phyloP scores from a whole-genome alignment of 805 yeast genomes.

The Candida schatavii region DNA sequence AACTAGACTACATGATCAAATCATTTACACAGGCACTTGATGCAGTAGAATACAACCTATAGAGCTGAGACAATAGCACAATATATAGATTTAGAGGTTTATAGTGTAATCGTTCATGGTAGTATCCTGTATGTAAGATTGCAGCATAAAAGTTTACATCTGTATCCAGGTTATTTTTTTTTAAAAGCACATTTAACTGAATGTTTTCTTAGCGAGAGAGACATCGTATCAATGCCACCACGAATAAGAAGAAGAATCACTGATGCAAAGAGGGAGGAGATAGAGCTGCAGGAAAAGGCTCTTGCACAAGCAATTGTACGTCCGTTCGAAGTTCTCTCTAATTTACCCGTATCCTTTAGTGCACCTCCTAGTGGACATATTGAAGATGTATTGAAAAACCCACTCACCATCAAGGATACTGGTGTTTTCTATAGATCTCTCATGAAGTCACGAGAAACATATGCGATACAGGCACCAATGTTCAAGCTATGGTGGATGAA shows the following conservation, averaged over 20 bases:
- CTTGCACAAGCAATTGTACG: constrained; percentile 38
- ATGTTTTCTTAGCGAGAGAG: too few species aligned
- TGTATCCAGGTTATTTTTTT: too few species aligned
- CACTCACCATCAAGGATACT: constrained; percentile 69
- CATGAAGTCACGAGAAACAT: constrained; percentile 62
- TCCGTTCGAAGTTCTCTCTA: constrained; percentile 66
- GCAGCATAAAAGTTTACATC: too few species aligned
- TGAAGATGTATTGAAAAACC: constrained; percentile 52
- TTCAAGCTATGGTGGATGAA: constrained; percentile 81
- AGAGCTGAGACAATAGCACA: too few species aligned
- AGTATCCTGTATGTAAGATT: too few species aligned
- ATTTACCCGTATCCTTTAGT: constrained; percentile 63
- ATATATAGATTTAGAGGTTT: too few species aligned
- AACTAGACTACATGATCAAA: constrained; percentile 36
- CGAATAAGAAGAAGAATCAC: constrained; percentile 45
- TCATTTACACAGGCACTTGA: constrained; percentile 40
- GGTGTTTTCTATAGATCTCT: constrained; percentile 71
- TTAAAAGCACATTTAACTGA: too few species aligned
- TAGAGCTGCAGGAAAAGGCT: constrained; percentile 38
- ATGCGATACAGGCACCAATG: constrained; percentile 61
- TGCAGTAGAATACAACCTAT: constrained; percentile 30
- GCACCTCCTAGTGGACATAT: constrained; percentile 59
- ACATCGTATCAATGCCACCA: constrained; percentile 30
- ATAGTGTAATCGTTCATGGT: too few species aligned
- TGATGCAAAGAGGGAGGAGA: constrained; percentile 38